Percentiles rank a stretch among this genome's conserved stretches.
Evolutionary conservation across 2,329 filamentous ascomycete genomes (phyloP).

Genomic region (Alternaria consortialis): DNA sequence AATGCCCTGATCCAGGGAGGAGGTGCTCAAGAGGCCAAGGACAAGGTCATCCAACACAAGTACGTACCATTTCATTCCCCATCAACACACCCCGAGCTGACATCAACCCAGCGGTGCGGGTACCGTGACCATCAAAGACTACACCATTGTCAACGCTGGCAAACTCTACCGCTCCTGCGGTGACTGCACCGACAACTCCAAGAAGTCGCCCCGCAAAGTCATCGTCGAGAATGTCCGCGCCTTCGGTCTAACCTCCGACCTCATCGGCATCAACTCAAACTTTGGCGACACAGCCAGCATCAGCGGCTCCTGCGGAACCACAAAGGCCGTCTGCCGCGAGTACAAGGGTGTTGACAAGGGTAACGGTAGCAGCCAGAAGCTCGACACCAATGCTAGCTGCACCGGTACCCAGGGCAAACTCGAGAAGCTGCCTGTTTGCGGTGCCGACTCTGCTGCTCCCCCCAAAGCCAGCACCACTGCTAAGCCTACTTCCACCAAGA

Average conservation of each 20-base stretch:
- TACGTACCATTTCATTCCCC: constrained; percentile 26
- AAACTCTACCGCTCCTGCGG: constrained; percentile 63
- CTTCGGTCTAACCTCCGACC: constrained; percentile 48
- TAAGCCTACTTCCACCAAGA: not conserved
- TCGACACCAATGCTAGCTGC: constrained; percentile 25
- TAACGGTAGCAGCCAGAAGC: constrained; percentile 22
- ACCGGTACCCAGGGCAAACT: constrained; percentile 29
- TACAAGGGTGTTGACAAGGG: constrained; percentile 38
- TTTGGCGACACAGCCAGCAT: constrained; percentile 58
- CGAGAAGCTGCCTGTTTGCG: constrained; percentile 27
- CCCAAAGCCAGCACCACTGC: not conserved
- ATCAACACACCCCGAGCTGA: not conserved
- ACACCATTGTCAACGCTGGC: constrained; percentile 56
- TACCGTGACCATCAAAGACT: constrained; percentile 33
- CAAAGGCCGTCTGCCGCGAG: constrained; percentile 31
- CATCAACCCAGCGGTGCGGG: not conserved
- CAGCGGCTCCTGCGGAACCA: constrained; percentile 50
- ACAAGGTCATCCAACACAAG: constrained; percentile 52
- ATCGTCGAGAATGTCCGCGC: constrained; percentile 55
- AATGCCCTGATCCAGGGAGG: constrained; percentile 49
- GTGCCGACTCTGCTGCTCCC: not conserved
- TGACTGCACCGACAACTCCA: constrained; percentile 53
- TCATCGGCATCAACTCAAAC: constrained; percentile 60
- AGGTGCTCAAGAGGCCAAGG: constrained; percentile 42
- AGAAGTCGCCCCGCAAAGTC: constrained; percentile 53